Evolutionary conservation across 2,329 filamentous ascomycete genomes (phyloP), one percentile per base, ranked within the genome.

Genomic region (Nannizziopsis barbatae): DNA sequence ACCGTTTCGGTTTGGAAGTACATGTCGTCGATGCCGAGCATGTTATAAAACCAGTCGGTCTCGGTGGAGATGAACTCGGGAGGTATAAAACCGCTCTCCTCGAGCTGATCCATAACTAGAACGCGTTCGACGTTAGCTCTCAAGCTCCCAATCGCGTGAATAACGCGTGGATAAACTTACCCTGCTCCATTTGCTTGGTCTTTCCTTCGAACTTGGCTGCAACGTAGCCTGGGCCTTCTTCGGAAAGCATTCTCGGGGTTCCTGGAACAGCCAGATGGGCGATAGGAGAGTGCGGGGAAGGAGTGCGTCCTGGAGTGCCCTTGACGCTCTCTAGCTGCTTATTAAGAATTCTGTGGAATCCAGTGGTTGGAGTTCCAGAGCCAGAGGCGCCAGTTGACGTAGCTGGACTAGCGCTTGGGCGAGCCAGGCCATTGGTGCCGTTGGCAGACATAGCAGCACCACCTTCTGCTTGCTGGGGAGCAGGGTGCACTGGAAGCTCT

Each of bases 21-120:
- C 70, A 94, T 90, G 74, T 95, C 92, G 62, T 98, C 92, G 60
- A 98, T 98, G 58, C 92, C 92, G 18, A 98, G 80, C 67, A 93
- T 84, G 65, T 92, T 86, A 74, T 98, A 98, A 74, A 98, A 98
- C 90, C 92, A 98, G 52, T 80, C 76, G 45, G 89, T 86, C 70
- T 98, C 89, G 20, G 81, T 76, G 54, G 93, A 84, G 54, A 95
- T 77, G 56, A 94, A 84, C 45, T 84, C 75, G 50, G 78, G 75
- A 1, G 92, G 92, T 53, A 98, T 86, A 77, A 93, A 95, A 52
- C 83, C 85, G 62, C 83, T 84, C 55, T 82, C 77, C 61, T 80
- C 75, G 57, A 95, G 80, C 62, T 83, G 73, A 56, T 83, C 81
- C 79, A 87, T 88, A 63, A 95, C 89, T 86, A 54, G 37, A n/a